These are phyloP conservation scores for Aurantiochytrium sp. DNA, from an alignment of 108 stramenopile species.

Conservation along the genomic window DNA sequence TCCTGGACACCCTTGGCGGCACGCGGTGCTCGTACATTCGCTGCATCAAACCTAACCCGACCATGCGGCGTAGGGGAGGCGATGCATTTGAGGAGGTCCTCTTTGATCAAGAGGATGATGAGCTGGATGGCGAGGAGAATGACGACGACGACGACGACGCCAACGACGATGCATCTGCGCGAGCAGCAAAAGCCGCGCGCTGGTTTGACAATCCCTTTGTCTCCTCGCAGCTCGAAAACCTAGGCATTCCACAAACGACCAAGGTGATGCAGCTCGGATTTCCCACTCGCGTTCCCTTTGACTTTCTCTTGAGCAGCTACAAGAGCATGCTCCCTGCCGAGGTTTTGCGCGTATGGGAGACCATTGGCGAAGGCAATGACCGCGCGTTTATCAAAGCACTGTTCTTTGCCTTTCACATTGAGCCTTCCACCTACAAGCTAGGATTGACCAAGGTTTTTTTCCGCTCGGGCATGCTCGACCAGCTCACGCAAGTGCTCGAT, in stretches of 20 bases:
- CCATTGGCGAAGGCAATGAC: not conserved
- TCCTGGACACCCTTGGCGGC: not conserved
- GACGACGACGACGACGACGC: not conserved
- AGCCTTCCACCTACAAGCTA: constrained; percentile 49
- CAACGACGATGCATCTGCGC: too few species aligned
- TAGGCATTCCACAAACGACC: not conserved
- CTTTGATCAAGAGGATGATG: not conserved
- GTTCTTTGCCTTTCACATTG: not conserved
- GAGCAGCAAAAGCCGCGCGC: not conserved
- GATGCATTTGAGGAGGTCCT: not conserved
- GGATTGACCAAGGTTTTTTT: constrained; percentile 75
- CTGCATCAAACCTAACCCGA: not conserved
- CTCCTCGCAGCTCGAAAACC: not conserved
- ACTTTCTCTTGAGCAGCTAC: not conserved
- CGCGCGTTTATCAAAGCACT: not conserved
- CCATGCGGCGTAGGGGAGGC: not conserved
- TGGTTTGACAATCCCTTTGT: not conserved
- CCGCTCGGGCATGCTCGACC: constrained; percentile 66
- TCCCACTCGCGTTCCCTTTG: not conserved
- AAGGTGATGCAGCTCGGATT: not conserved
- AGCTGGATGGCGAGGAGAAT: not conserved
- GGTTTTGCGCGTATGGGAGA: not conserved
- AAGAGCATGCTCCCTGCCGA: not conserved
- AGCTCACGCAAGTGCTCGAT: constrained; percentile 54
- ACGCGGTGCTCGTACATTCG: not conserved